Evolutionary conservation across 2,329 filamentous ascomycete species (phyloP).

Genomic region (Fusarium sp.): DNA sequence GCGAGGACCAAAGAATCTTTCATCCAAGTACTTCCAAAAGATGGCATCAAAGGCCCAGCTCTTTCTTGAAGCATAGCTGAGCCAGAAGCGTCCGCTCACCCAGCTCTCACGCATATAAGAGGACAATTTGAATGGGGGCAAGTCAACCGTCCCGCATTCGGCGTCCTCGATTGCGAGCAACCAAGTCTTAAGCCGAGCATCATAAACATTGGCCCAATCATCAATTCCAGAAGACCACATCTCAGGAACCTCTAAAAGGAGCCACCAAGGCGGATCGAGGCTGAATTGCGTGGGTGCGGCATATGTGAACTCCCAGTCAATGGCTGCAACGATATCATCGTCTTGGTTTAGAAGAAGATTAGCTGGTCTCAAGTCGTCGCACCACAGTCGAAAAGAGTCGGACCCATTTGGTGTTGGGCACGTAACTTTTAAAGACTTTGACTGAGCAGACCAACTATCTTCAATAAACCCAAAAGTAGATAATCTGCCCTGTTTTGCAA

Average conservation of each 20-base stretch:
- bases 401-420: not conserved
- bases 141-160: not conserved
- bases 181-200: conserved; percentile 46
- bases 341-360: conserved; percentile 48
- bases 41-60: conserved; percentile 52
- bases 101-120: conserved; percentile 49
- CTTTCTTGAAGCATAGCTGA: conserved; percentile 49
- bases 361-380: conserved; percentile 43
- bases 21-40: conserved; percentile 51
- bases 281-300: conserved; percentile 47
- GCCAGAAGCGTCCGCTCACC: conserved; percentile 47
- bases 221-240: conserved; percentile 45
- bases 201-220: conserved; percentile 46
- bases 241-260: conserved; percentile 47
- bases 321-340: conserved; percentile 45
- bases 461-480: conserved; percentile 3
- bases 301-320: conserved; percentile 56
- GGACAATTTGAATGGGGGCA: conserved; percentile 39
- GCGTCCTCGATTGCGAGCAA: conserved; percentile 43
- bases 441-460: conserved; percentile 2
- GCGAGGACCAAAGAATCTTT: conserved; percentile 44
- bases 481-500: conserved; percentile 18
- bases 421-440: not conserved
- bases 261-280: conserved; percentile 53
- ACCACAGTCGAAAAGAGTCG: conserved; percentile 11